Conservation (phyloP, 2,329 filamentous ascomycete genomes). For the Aspergillus brunneoviolaceus region DNA sequence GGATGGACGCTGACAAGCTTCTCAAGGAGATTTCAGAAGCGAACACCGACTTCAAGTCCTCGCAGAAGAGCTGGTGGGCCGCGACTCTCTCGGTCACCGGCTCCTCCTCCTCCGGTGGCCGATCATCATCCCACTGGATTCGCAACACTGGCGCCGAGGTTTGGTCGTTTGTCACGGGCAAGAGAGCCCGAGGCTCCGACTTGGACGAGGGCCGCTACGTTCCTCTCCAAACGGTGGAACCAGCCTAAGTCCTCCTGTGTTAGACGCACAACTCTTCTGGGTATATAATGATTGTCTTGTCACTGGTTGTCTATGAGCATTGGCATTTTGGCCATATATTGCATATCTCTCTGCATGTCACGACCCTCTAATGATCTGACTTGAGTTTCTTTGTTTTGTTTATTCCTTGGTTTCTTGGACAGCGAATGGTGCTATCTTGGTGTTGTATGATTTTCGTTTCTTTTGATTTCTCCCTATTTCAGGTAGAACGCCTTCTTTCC, state of each 20-base stretch:
- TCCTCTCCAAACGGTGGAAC: conserved; percentile 47
- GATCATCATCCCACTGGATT: conserved; percentile 21
- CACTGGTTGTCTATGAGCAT: conserved; percentile 6
- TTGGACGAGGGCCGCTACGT: conserved; percentile 44
- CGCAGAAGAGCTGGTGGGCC: conserved; percentile 32
- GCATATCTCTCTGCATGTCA: background rate
- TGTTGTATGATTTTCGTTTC: background rate
- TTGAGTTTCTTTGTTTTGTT: too few species aligned
- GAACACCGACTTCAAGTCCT: conserved; percentile 18
- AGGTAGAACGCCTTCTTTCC: background rate
- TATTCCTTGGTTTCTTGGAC: too few species aligned
- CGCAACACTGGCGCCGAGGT: conserved; percentile 19
- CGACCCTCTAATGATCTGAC: background rate
- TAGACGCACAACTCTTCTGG: background rate
- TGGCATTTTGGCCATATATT: background rate
- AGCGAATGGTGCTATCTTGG: background rate
- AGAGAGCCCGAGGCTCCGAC: conserved; percentile 20
- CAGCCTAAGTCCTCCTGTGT: conserved; percentile 24
- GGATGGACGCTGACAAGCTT: conserved; percentile 74
- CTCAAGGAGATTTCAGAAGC: conserved; percentile 54
- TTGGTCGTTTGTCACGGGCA: conserved; percentile 33
- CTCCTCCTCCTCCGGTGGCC: conserved; percentile 18
- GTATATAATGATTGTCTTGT: conserved; percentile 1
- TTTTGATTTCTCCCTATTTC: background rate
- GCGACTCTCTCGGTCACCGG: conserved; percentile 26